phyloP scores from a whole-genome alignment of 2,329 filamentous ascomycete species.

The Madurella fahalii region DNA sequence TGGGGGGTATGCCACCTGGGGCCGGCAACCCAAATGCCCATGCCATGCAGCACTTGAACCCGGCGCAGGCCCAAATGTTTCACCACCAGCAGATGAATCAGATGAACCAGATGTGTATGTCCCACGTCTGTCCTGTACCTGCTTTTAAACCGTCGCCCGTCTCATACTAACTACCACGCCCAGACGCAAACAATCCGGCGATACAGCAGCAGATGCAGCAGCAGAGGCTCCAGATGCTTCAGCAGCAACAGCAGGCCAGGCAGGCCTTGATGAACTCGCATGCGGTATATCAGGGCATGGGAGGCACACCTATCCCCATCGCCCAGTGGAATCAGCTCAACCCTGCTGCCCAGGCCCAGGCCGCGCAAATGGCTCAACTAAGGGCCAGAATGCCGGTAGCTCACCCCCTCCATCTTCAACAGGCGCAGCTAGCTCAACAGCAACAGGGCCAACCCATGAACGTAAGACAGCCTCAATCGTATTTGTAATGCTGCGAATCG shows the following conservation, averaged over 20 bases:
- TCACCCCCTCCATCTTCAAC: slow-evolving; percentile 24
- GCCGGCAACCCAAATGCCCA: slow-evolving; percentile 60
- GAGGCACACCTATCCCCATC: slow-evolving; percentile 49
- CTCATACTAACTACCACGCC: slow-evolving; percentile 17
- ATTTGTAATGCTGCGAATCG: background rate
- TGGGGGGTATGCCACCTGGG: slow-evolving; percentile 71
- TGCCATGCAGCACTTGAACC: slow-evolving; percentile 67
- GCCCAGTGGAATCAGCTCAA: slow-evolving; percentile 33
- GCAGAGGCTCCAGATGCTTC: slow-evolving; percentile 51
- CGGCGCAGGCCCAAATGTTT: slow-evolving; percentile 55
- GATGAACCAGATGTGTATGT: slow-evolving; percentile 29
- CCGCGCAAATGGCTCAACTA: slow-evolving; percentile 33
- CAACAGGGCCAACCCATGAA: slow-evolving; percentile 25
- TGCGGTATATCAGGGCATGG: slow-evolving; percentile 47
- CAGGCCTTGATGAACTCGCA: slow-evolving; percentile 55
- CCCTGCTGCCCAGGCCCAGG: slow-evolving; percentile 11
- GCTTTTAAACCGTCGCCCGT: too few relatives aligned
- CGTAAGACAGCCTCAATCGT: slow-evolving; percentile 21
- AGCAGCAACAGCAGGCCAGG: slow-evolving; percentile 49
- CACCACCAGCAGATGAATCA: slow-evolving; percentile 49
- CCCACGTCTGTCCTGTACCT: slow-evolving; percentile 28
- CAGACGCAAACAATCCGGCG: slow-evolving; percentile 32
- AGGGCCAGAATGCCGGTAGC: slow-evolving; percentile 23
- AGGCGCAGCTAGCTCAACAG: slow-evolving; percentile 25
- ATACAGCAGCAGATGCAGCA: slow-evolving; percentile 46